These are phyloP conservation scores for Aurantiochytrium sp. DNA, from an alignment of 108 stramenopile genomes.

Conservation along the genomic window DNA sequence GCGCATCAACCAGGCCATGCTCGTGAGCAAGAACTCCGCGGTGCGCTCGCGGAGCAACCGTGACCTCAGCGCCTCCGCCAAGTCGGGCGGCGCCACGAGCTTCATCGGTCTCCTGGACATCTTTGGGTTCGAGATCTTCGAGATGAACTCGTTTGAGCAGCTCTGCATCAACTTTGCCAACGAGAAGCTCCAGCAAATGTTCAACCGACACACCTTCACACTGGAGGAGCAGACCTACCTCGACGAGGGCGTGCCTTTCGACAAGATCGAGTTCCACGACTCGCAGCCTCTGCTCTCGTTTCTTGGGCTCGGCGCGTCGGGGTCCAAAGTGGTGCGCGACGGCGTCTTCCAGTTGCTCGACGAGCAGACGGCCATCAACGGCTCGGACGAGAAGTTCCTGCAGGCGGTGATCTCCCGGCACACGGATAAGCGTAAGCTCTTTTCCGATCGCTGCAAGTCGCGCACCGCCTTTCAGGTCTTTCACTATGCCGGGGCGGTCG, in stretches of 20 bases:
- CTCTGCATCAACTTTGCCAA: constrained; percentile 58
- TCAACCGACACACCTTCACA: constrained; percentile 57
- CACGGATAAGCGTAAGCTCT: neutral
- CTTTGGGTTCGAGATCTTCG: constrained; percentile 65
- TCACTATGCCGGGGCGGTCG: constrained; percentile 53
- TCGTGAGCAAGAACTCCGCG: constrained; percentile 35
- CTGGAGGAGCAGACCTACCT: constrained; percentile 61
- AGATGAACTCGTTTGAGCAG: constrained; percentile 54
- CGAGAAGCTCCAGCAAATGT: constrained; percentile 65
- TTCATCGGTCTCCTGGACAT: constrained; percentile 57
- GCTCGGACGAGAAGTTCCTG: constrained; percentile 36
- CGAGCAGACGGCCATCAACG: constrained; percentile 32
- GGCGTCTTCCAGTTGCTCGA: constrained; percentile 49
- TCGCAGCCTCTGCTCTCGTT: constrained; percentile 95
- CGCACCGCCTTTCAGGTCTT: constrained; percentile 37
- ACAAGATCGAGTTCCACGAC: constrained; percentile 82
- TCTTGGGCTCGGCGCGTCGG: constrained; percentile 75
- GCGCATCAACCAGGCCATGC: constrained; percentile 77
- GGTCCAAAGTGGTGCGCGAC: constrained; percentile 9
- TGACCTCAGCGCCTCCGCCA: neutral
- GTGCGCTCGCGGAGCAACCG: neutral
- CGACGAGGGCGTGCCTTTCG: constrained; percentile 55
- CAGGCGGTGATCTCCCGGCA: neutral
- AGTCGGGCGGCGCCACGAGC: neutral
- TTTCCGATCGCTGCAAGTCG: constrained; percentile 22